Evolutionary conservation across 2,329 filamentous ascomycete species (phyloP), one percentile per base, ranked within the genome.

Genomic region (Leptographium radiaticola): DNA sequence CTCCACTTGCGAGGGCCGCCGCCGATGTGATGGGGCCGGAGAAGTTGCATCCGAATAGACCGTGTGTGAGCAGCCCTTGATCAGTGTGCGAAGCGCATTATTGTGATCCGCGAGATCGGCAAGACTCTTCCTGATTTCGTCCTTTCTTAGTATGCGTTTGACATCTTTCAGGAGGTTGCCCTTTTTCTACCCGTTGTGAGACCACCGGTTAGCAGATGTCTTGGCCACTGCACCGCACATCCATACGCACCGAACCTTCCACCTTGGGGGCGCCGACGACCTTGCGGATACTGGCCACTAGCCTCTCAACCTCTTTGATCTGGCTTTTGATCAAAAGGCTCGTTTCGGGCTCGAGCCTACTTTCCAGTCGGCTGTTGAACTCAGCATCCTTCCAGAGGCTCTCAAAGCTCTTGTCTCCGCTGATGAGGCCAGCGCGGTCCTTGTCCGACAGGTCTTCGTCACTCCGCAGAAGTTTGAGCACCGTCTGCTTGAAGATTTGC

Each of bases 401-500:
- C 6, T 50, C 51, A 30, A 58, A 56, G 13, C 9, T 53, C 25
- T 53, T 56, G 40, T 55, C 54, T 30, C 57, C 57, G 40, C n/a
- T 51, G 36, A 57, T 33, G 3, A 59, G 57, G 3, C 56, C 56
- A 16, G 33, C 8, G 2, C 57, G 57, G 31, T 59, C 57, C 51
- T 54, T 55, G 38, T 56, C 56, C 6, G 57, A 54, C 12, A 59
- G 48, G 11, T 56, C 54, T 31, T 59, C 57, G 20, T 59, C 56
- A 3, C 56, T 55, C 30, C 56, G 56, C 30, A 59, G 43, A 0
- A 59, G 53, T 16, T 55, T 57, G 45, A 55, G 38, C 25, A 58
- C 54, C 15, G 49, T 45, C n/a, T 58, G 56, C 39, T 59, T 58
- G 53, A 59, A 57, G 9, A 59, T 59, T 13, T 48, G 52, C 48